Conservation (phyloP, 257 asterid species). For the Knoxia roxburghii region DNA sequence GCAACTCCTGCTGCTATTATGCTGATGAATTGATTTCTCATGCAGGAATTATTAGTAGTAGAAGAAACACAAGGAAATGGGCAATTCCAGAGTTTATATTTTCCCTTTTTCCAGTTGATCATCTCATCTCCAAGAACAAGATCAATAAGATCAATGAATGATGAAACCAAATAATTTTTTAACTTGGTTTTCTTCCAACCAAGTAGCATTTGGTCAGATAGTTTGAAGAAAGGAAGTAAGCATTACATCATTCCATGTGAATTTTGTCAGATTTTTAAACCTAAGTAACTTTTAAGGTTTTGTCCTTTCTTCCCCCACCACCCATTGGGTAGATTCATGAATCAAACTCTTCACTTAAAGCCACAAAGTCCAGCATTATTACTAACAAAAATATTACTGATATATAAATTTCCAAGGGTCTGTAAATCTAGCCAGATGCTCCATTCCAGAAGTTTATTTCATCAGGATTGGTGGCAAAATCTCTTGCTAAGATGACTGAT, state of each 20-base stretch:
- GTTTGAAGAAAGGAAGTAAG: conserved; percentile 1
- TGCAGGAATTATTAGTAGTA: conserved; percentile 10
- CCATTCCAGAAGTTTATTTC: neutral
- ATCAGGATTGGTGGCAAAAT: neutral
- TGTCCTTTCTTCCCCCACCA: conserved; percentile 22
- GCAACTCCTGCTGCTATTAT: neutral
- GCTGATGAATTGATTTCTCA: conserved; percentile 3
- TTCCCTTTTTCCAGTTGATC: too few relatives aligned
- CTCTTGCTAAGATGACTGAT: neutral
- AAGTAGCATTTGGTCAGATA: too few relatives aligned
- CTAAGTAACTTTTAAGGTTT: conserved; percentile 2
- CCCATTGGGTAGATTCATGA: conserved; percentile 8
- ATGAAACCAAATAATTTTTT: too few relatives aligned
- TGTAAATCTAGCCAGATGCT: neutral
- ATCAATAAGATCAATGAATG: too few relatives aligned
- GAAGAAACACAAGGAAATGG: too few relatives aligned
- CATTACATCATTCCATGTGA: conserved; percentile 22
- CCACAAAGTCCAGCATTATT: too few relatives aligned
- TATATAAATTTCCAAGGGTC: neutral
- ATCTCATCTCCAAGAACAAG: too few relatives aligned
- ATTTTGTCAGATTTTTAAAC: conserved; percentile 10
- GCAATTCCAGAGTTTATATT: too few relatives aligned
- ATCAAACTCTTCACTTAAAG: too few relatives aligned
- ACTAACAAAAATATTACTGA: too few relatives aligned
- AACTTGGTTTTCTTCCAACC: too few relatives aligned